phyloP scores from a whole-genome alignment of 1,284 basidiomycete genomes.

The Ustilago curta region DNA sequence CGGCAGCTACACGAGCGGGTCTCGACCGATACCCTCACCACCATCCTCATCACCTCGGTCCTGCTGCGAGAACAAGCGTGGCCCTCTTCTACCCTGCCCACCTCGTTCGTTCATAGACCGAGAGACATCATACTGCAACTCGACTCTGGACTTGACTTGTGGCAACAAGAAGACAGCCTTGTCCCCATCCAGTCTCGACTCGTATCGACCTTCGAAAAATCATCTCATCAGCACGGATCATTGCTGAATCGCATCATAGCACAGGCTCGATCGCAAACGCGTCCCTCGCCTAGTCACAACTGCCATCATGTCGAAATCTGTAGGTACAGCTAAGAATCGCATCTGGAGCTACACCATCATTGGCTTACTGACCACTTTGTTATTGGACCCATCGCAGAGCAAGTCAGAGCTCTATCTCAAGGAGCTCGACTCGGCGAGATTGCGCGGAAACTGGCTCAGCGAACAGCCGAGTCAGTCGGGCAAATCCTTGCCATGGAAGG shows the following conservation, averaged over 20 bases:
- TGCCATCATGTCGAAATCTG: constrained; percentile 45
- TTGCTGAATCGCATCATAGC: background rate
- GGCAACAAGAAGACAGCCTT: background rate
- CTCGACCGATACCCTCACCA: background rate
- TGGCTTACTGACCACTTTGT: background rate
- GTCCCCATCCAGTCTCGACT: constrained; percentile 1
- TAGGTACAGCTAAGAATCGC: constrained; percentile 9
- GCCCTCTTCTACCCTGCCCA: background rate
- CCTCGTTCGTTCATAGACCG: background rate
- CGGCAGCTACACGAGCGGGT: background rate
- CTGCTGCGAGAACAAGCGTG: background rate
- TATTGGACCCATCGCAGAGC: constrained; percentile 20
- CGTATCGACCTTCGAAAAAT: background rate
- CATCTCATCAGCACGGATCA: background rate
- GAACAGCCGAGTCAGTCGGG: constrained; percentile 42
- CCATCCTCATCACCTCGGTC: background rate
- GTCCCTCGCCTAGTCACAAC: background rate
- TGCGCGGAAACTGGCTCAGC: constrained; percentile 60
- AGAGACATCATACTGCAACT: background rate
- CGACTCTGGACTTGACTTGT: background rate
- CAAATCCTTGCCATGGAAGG: constrained; percentile 55
- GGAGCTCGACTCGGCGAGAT: constrained; percentile 62
- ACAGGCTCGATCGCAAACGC: background rate
- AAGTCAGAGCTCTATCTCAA: constrained; percentile 62
- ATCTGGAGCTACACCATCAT: background rate